Base-by-base conservation (phyloP, 768 basidiomycete species). In the Leccinum sublutescens region DNA sequence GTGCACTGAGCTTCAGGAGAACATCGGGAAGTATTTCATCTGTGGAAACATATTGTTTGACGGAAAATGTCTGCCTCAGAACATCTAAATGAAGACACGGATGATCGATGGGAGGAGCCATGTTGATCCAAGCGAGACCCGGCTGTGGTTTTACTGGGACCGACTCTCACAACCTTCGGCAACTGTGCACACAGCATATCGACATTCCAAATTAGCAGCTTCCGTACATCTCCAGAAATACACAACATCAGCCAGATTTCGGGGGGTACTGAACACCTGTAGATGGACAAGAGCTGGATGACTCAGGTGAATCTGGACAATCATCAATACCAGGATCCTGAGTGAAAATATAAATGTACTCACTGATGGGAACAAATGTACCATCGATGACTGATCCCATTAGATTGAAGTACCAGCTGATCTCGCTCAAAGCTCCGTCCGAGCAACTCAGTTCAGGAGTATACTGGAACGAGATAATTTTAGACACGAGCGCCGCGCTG, bases 351-450 rank as follows among this genome's bases (percentile, higher is more conserved):
- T n/a, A 11, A 52, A 14, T 47, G 49, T n/a, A 36, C 80, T 53
- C 62, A 88, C 86, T 65, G 57, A 88, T 87, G 5, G 82, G 78
- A 29, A 83, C 73, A 59, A 89, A 88, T 3, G 64, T 64, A 14
- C 89, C 89, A 66, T 89, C 87, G 52, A 89, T 79, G 29, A 82
- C 66, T n/a, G 86, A 87, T 47, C 88, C 88, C 66, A 78, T 74
- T 57, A 87, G 58, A 65, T 88, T 79, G 75, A 85, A 86, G 69
- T 87, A 87, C 79, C 81, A 88, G 54, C 77, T 79, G 53, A 87
- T 82, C 38, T 74, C 64, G 58, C 73, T 76, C 53, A 86, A 63
- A 54, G 48, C 71, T 21, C 66, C 67, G 7, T 70, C 66, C 6
- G 69, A 56, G 69, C 85, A 87, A 59, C 78, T 72, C 12, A 87